Conservation (phyloP, 1,284 basidiomycete genomes). For the Cryptococcus neoformans region DNA sequence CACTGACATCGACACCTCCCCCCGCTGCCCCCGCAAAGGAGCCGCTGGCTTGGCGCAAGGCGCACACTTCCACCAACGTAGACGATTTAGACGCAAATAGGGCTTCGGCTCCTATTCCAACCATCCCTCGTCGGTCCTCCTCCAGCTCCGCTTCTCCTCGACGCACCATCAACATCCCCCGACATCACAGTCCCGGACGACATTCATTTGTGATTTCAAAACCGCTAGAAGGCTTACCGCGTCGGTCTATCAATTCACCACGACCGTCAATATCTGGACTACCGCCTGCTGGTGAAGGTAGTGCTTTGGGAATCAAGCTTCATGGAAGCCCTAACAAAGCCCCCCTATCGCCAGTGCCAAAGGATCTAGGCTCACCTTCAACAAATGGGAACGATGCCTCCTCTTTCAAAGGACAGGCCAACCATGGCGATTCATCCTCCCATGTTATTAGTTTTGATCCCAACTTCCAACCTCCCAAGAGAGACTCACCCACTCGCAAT, state of each 20-base stretch:
- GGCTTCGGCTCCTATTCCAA: constrained; percentile 27
- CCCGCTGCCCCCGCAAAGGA: constrained; percentile 20
- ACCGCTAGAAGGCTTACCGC: constrained; percentile 34
- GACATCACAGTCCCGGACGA: constrained; percentile 9
- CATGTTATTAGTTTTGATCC: background rate
- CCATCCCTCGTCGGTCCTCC: constrained; percentile 41
- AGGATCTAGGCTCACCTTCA: no score
- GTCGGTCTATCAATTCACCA: constrained; percentile 13
- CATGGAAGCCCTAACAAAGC: constrained; percentile 28
- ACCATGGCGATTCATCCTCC: background rate
- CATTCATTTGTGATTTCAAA: constrained; percentile 20
- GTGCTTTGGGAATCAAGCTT: constrained; percentile 28
- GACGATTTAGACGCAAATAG: constrained; percentile 24
- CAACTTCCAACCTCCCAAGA: background rate
- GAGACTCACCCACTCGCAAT: background rate
- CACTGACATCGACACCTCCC: constrained; percentile 26
- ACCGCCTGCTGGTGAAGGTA: constrained; percentile 19
- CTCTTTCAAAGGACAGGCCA: no score
- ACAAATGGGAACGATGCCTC: no score
- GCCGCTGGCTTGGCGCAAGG: constrained; percentile 12
- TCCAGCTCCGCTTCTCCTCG: constrained; percentile 25
- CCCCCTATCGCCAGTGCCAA: constrained; percentile 11
- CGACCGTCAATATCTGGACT: constrained; percentile 18
- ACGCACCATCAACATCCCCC: constrained; percentile 19
- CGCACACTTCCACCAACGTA: constrained; percentile 21